A percentile compares a stretch with the other conserved stretches of the same genome.
phyloP scores from a whole-genome alignment of 2,329 filamentous ascomycete genomes.

The Cercospora beticola region DNA sequence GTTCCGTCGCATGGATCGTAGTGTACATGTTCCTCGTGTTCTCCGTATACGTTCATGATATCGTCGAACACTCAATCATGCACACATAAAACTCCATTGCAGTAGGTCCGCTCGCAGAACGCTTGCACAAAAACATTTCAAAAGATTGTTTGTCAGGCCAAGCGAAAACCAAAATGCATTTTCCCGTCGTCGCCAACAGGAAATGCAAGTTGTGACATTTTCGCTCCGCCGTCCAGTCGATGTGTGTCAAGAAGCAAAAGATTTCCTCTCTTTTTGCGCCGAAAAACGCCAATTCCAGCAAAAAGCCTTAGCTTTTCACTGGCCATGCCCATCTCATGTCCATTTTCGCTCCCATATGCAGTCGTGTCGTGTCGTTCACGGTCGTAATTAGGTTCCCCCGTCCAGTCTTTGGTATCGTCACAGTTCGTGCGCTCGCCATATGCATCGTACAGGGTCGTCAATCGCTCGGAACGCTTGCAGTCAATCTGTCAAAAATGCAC shows the following conservation, averaged over 20 bases:
- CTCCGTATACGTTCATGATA: not conserved
- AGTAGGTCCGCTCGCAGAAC: not conserved
- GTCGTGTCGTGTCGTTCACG: constrained; percentile 15
- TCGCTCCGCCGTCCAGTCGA: not conserved
- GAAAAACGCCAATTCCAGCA: constrained; percentile 3
- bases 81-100: not conserved
- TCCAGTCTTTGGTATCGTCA: constrained; percentile 15
- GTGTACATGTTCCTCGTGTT: not conserved
- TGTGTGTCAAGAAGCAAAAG: constrained; percentile 7
- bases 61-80: not conserved
- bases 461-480: constrained; percentile 8
- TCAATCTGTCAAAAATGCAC: constrained; percentile 8
- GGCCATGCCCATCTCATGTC: not conserved
- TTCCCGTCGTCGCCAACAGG: not conserved
- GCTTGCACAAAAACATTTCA: not conserved
- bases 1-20: constrained; percentile 1
- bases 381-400: constrained; percentile 21
- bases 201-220: not conserved
- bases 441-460: constrained; percentile 13
- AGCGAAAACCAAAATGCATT: not conserved
- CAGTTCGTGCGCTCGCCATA: constrained; percentile 12
- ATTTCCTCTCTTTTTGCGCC: not conserved
- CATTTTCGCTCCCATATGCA: constrained; percentile 12
- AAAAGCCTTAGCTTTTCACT: not conserved
- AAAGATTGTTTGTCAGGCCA: not conserved